Evolutionary conservation across 2,329 filamentous ascomycete species (phyloP).

Genomic region (Dichotomopilus funicola): DNA sequence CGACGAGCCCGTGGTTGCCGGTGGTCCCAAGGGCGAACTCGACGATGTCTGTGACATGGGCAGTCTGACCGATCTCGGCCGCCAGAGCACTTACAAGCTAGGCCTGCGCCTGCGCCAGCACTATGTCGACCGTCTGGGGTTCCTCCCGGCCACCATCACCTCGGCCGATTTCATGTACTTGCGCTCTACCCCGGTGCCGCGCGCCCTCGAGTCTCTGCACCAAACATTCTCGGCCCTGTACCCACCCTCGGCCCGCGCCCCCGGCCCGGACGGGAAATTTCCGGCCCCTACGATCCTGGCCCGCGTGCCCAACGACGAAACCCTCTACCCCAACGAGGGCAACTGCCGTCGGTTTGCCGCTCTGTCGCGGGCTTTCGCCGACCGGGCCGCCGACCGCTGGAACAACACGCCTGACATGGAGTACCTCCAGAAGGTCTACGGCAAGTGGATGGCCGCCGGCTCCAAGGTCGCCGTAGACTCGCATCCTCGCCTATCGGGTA

Average conservation of each 20-base stretch:
- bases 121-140: slow-evolving; percentile 68
- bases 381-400: slow-evolving; percentile 65
- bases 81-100: slow-evolving; percentile 63
- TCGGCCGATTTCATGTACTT: slow-evolving; percentile 60
- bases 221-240: slow-evolving; percentile 72
- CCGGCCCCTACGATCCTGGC: slow-evolving; percentile 59
- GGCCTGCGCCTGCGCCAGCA: slow-evolving; percentile 62
- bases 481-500: slow-evolving; percentile 74
- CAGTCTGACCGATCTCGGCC: slow-evolving; percentile 69
- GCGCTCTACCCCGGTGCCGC: slow-evolving; percentile 65
- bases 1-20: slow-evolving; percentile 63
- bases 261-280: slow-evolving; percentile 34
- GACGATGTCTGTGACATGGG: slow-evolving; percentile 75
- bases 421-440: slow-evolving; percentile 69
- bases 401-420: slow-evolving; percentile 74
- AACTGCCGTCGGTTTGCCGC: slow-evolving; percentile 67
- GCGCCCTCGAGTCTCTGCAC: slow-evolving; percentile 71
- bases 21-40: slow-evolving; percentile 61
- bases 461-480: slow-evolving; percentile 73
- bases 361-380: slow-evolving; percentile 63
- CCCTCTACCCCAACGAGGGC: slow-evolving; percentile 70
- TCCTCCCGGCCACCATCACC: slow-evolving; percentile 55
- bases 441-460: slow-evolving; percentile 77
- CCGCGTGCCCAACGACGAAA: slow-evolving; percentile 63
- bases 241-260: slow-evolving; percentile 42